Base-by-base conservation (phyloP, 1,139 yeast species). In the Candida sp. region DNA sequence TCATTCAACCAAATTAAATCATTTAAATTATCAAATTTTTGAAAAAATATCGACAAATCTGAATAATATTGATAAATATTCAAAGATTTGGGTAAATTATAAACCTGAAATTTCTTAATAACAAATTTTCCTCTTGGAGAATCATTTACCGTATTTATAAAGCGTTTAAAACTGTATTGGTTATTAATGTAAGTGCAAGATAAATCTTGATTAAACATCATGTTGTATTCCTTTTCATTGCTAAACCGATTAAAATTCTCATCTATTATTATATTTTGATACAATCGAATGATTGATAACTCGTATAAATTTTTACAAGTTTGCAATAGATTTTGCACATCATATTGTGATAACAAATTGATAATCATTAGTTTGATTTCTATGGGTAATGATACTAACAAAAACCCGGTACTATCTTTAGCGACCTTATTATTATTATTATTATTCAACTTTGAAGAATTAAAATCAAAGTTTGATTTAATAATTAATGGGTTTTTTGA, bases 231-330 rank as follows among this genome's bases (percentile, higher is more conserved):
- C 40, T 50, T 58, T 43, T 70, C 75, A 42, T 62, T 61, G 46
- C 59, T 65, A 45, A 71, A 72, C 38, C 63, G 64, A 43, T 66
- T 65, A 48, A 58, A 72, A 41, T 57, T 50, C 33, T 61, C 59
- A 50, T 77, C 79, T 3, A 77, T 59, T 1, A 73, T 56, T 1
- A 77, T 61, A 33, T 63, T 60, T 38, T 64, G 67, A 50, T 71
- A 73, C 27, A 77, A 49, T 12, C 71, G 52, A 0, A 65, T 64
- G 7, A 64, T 49, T 0, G 73, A 62, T 1, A 68, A 54, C 1
- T 45, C 47, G 44, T 66, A 63, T 50, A 73, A 55, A 2, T 59
- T 45, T 33, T 50, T 63, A 47, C 60, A 64, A 0, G 68, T 67
- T 5, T 58, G 49, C 36, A 75, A 47, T 21, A 77, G 51, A 44